Base-by-base conservation (phyloP, 225 moss, liverwort and hornwort species). In the Pseudoscleropodium purum region DNA sequence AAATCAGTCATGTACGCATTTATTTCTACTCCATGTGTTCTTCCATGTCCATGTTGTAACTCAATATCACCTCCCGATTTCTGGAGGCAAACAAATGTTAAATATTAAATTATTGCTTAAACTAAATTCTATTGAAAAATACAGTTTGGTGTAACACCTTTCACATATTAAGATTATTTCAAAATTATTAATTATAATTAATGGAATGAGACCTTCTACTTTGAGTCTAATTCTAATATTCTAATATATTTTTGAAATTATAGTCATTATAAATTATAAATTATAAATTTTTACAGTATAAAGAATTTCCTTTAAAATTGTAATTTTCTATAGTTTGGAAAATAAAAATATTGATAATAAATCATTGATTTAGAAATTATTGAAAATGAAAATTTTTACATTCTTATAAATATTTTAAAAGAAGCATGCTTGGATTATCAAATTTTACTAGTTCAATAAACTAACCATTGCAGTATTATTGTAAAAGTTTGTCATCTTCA, bases 11-110 rank as follows among this genome's bases (percentile, higher is more conserved):
- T 91, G 52, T 96, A 97, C 4, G 94, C 97, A 67, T 94, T 85
- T 39, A 97, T 63, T 54, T 93, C 91, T 27, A 97, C 96, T 19
- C 97, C 97, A 63, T 83, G 65, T 6, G 93, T 89, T 41, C 51
- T 54, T 37, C 83, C 79, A 31, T 92, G 90, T 17, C 89, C 89
- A 74, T 94, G 88, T 88, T 91, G 92, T 80, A 95, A 37, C 19
- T 95, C 95, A 13, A 97, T 87, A 82, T 96, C 97, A 79, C 96
- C 96, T 83, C 97, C 97, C 54, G 93, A 89, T 80, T 86, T 89
- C 97, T 97, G 70, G 6, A 67, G 6, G 7, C 13, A 68, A 75
- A 66, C 1, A 18, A 23, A 72, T 79, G 3, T 57, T 5, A 78
- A 54, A 43, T 36, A 0, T 36, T 6, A n/a, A 11, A 73, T 79